Percentiles rank a stretch among this genome's conserved stretches.
Conservation (phyloP, 352 stramenopile species). For the Pythium rishiriense region DNA sequence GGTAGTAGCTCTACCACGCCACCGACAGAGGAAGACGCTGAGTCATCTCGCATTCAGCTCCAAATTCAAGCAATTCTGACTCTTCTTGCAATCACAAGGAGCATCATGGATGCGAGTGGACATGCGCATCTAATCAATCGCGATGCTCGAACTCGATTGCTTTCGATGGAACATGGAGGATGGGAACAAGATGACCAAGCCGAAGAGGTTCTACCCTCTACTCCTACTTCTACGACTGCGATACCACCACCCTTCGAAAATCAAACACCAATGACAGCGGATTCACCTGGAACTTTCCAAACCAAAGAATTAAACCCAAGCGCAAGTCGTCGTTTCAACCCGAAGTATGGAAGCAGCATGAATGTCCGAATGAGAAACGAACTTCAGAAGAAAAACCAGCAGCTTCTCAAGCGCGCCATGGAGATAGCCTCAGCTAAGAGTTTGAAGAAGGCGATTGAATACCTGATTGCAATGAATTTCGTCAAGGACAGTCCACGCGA, state of each 20-base stretch:
- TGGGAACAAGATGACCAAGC: conserved; percentile 81
- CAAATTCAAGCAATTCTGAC: conserved; percentile 72
- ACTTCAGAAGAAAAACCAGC: conserved; percentile 80
- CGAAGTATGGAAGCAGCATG: conserved; percentile 47
- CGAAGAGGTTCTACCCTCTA: conserved; percentile 10
- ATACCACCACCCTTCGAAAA: not conserved
- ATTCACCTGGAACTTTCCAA: conserved; percentile 6
- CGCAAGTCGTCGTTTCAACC: conserved; percentile 10
- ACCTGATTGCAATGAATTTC: conserved; percentile 85
- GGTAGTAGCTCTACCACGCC: conserved; percentile 33
- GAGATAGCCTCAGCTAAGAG: conserved; percentile 82
- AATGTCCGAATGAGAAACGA: conserved; percentile 83
- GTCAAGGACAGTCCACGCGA: conserved; percentile 85
- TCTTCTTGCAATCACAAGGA: conserved; percentile 77
- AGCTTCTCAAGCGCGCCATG: conserved; percentile 77
- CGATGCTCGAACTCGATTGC: conserved; percentile 65
- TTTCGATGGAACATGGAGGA: conserved; percentile 84
- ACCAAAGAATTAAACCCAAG: not conserved
- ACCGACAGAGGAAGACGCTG: conserved; percentile 38
- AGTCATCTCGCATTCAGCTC: conserved; percentile 38
- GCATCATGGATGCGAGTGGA: conserved; percentile 84
- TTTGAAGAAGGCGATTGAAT: conserved; percentile 86
- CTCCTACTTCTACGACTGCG: too few species aligned
- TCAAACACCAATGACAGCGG: not conserved
- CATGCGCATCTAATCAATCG: conserved; percentile 85